phyloP scores from a whole-genome alignment of 805 yeast species.

The Metschnikowia colocasiae region DNA sequence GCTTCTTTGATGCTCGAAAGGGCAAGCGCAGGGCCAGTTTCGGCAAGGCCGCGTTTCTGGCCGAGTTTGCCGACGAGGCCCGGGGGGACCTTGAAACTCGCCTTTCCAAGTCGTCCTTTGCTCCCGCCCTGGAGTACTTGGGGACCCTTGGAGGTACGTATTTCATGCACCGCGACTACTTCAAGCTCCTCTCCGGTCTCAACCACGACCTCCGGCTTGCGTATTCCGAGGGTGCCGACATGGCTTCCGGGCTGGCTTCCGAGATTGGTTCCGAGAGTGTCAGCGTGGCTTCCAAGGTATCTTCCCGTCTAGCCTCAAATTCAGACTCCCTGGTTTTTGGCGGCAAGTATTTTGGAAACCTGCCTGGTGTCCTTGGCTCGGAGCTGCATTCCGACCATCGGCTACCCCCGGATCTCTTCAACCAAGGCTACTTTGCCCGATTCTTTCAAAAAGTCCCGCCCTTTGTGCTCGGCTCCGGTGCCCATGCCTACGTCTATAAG shows the following conservation, averaged over 20 bases:
- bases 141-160: constrained; percentile 7
- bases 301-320: no score
- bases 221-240: not conserved
- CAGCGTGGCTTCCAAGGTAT: no score
- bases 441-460: constrained; percentile 61
- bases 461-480: constrained; percentile 67
- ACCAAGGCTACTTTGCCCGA: constrained; percentile 75
- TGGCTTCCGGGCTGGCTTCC: no score
- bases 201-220: constrained; percentile 13
- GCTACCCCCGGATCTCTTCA: constrained; percentile 58
- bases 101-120: not conserved
- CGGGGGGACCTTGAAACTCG: not conserved
- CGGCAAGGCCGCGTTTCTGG: no score
- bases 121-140: constrained; percentile 1
- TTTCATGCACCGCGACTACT: constrained; percentile 37
- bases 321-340: not conserved
- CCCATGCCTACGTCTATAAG: constrained; percentile 78
- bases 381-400: not conserved
- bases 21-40: not conserved
- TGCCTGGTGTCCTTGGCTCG: not conserved
- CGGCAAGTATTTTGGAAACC: not conserved
- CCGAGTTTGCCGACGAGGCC: not conserved
- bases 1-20: not conserved
- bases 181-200: constrained; percentile 31
- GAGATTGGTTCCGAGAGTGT: no score